Base-by-base conservation (phyloP, 192 early-diverging fungal species). In the Gorgonomyces haynaldii region DNA sequence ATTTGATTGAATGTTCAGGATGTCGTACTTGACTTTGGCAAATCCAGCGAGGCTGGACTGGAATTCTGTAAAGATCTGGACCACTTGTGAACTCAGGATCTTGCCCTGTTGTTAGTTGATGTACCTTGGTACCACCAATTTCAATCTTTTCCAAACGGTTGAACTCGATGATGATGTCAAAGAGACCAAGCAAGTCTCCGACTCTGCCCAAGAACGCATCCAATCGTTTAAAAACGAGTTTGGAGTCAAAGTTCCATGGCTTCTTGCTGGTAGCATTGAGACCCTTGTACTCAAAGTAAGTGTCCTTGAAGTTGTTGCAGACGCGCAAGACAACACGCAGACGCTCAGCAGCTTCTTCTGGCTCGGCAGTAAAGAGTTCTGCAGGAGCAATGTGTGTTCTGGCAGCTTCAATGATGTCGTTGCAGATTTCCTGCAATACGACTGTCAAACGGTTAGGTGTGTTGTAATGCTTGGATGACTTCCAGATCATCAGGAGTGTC, bases 111-210 rank as follows among this genome's bases (percentile, higher is more conserved):
- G 30, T 31, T 35, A 32, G 23, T 3, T 0, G 13, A 30, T 12
- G 30, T 50, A 74, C 72, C 65, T 81, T 81, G n/a, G 74, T 81
- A 12, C 78, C 78, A 24, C 78, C 78, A 34, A 81, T 74, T 53
- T 81, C 78, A 60, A 81, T 71, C 51, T 81, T 81, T 57, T 81
- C 78, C 22, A 81, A 50, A 15, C 78, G 56, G 53, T 79, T 81
- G 47, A 81, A 81, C 55, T 81, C 78, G 46, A 79, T 81, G 36
- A 81, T 78, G n/a, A 65, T 78, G 30, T 81, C 78, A 61, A 81
- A 81, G 3, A 81, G 56, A 26, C 58, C 77, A 2, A 68, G 42
- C 50, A 81, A 69, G 30, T 75, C 52, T 28, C 60, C 56, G 3
- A 81, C 76, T 13, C 78, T 49, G 16, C 49, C 56, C 17, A 78